Base-by-base conservation (phyloP, 2,329 filamentous ascomycete species). In the Graphilbum fragrans region DNA sequence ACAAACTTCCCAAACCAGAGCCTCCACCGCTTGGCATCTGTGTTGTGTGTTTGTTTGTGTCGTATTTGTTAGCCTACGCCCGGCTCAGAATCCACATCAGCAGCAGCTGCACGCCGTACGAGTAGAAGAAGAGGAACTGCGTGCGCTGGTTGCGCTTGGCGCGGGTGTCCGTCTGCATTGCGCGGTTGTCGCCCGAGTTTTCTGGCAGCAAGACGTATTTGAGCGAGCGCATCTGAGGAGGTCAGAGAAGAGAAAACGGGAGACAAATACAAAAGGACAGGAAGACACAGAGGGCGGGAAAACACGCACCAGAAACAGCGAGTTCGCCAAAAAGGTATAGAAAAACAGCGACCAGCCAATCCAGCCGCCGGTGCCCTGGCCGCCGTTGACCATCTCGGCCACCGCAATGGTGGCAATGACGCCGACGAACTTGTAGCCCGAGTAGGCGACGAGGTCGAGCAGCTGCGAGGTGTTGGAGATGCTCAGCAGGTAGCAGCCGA, bases 341-440 rank as follows among this genome's bases (percentile, higher is more conserved):
- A 81, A 60, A 58, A 98, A 98, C 42, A 94, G 73, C 9, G 72
- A 64, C 88, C 90, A 96, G 52, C 86, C 85, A 40, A 87, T 68
- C 85, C 84, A 93, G 41, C 86, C 83, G 38, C 88, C 82, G 3
- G 86, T 92, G 19, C 90, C 84, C 53, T 80, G 77, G 35, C 87
- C 82, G 12, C 79, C 77, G 43, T 82, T 93, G 49, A 85, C 63
- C 16, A 86, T 70, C 60, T 93, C 85, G 16, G 85, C 80, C 17
- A 90, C 65, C 12, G 83, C 72, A 47, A 96, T 77, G 0, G 88
- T 95, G 38, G 85, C 73, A 46, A 98, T 98, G 51, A 95, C 87
- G 25, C 90, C 92, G 22, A 98, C 90, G 55, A 98, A 98, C 62
- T 98, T 98, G 67, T 98, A 98, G 18, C 93, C 93, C 2, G 84